Conservation (phyloP, 139 green algal genomes). For the Desmodesmus armatus region DNA sequence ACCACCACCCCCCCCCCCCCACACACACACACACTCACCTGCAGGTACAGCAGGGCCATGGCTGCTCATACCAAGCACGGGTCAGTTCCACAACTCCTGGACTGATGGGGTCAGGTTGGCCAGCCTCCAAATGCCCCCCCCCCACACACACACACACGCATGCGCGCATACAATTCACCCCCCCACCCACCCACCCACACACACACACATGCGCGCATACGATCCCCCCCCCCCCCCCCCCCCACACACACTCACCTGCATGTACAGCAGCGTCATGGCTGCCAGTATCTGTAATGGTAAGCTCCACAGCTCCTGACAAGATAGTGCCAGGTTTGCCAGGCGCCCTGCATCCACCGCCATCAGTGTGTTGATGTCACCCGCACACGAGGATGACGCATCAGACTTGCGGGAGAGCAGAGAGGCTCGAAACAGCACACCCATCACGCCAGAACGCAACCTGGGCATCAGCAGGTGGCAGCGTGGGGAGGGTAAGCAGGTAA, state of each 20-base stretch:
- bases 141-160: not conserved
- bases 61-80: not conserved
- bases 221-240: not conserved
- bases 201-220: not conserved
- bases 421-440: constrained; percentile 71
- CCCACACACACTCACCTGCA: constrained; percentile 64
- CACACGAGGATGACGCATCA: constrained; percentile 21
- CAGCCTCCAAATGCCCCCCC: too few species aligned
- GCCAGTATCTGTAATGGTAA: constrained; percentile 85
- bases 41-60: not conserved
- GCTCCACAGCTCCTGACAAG: constrained; percentile 88
- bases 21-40: not conserved
- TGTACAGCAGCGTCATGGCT: constrained; percentile 89
- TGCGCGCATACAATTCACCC: not conserved
- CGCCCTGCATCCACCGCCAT: constrained; percentile 80
- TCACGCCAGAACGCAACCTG: constrained; percentile 74
- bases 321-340: constrained; percentile 76
- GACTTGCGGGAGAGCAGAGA: constrained; percentile 55
- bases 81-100: too few species aligned
- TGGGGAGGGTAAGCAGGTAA: not conserved
- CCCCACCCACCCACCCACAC: too few species aligned
- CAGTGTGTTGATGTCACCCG: constrained; percentile 55
- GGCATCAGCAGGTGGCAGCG: constrained; percentile 1
- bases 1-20: not conserved
- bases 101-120: too few species aligned